Base-by-base conservation (phyloP, 257 asterid species). In the Solanum paucissectum region DNA sequence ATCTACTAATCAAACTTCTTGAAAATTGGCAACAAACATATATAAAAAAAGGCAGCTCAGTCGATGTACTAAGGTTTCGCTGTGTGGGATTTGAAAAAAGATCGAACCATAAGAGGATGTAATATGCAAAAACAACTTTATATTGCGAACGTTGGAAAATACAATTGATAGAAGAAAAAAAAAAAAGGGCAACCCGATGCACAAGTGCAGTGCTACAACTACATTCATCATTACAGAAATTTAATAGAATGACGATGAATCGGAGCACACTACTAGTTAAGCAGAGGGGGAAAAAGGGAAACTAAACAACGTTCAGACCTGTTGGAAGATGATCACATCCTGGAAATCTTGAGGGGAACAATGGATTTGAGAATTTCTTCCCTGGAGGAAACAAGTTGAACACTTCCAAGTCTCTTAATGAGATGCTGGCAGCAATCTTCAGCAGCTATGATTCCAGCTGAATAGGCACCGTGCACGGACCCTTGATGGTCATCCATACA, bases 391-490 rank as follows among this genome's bases (percentile, higher is more conserved):
- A 87, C 89, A 7, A 93, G 88, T 46, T 98, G 94, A 58, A 92
- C 86, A 40, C 92, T 86, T 84, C 98, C 98, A 34, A 92, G 91
- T 89, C 90, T 88, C 91, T 90, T 94, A 91, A 91, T 76, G 11
- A 95, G 89, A 94, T 93, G 98, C 76, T 88, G 91, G 84, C 92
- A 94, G 83, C 98, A 95, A 64, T 88, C 89, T 49, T 97, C 98
- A 25, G 98, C 99, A 7, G 99, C 99, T 97, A 93, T 91, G 32
- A 93, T 86, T 72, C 98, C 99, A 6, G 99, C 95, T 2, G 99
- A 95, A 88, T 96, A 97, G 7, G 99, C 99, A 29, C 99, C 99
- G 13, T 97, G 99, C 6, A 96, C 99, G 0, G 99, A 97, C 21
- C 99, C 99, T 86, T 96, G 99, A 90, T 97, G 99, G 25, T 81